Evolutionary conservation across 169 alveolate species (phyloP).

Genomic region (Plasmodium malariae): DNA sequence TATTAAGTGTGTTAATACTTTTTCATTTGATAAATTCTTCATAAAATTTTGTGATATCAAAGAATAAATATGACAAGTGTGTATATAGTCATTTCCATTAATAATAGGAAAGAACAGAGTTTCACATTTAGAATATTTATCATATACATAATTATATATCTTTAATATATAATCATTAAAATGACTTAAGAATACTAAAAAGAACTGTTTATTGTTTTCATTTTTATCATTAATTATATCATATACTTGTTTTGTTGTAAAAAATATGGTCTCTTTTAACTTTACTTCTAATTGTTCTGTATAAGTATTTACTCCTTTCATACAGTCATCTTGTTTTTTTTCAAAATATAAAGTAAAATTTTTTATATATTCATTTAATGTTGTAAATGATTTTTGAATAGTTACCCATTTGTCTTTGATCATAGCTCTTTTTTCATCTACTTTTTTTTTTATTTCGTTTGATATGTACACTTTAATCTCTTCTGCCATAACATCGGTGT

Average conservation of each 20-base stretch:
- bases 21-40: constrained; percentile 15
- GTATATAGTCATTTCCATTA: not conserved
- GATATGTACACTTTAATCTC: not conserved
- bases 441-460: constrained; percentile 19
- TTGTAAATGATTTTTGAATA: constrained; percentile 25
- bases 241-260: constrained; percentile 4
- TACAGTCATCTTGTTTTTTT: constrained; percentile 13
- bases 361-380: constrained; percentile 31
- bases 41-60: constrained; percentile 18
- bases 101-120: not conserved
- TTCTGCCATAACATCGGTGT: not conserved
- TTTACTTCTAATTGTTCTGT: constrained; percentile 12
- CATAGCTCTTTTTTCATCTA: not conserved
- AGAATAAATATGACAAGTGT: constrained; percentile 10
- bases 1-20: constrained; percentile 7
- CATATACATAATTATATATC: constrained; percentile 34
- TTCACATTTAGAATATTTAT: constrained; percentile 23
- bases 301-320: not conserved
- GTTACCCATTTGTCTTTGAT: constrained; percentile 16
- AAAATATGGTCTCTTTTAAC: constrained; percentile 30
- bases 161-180: constrained; percentile 64
- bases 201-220: constrained; percentile 38
- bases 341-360: constrained; percentile 29
- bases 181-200: constrained; percentile 7
- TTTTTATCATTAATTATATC: constrained; percentile 22